phyloP scores from a whole-genome alignment of 2,329 filamentous ascomycete genomes.

The Bipolaris bicolor region DNA sequence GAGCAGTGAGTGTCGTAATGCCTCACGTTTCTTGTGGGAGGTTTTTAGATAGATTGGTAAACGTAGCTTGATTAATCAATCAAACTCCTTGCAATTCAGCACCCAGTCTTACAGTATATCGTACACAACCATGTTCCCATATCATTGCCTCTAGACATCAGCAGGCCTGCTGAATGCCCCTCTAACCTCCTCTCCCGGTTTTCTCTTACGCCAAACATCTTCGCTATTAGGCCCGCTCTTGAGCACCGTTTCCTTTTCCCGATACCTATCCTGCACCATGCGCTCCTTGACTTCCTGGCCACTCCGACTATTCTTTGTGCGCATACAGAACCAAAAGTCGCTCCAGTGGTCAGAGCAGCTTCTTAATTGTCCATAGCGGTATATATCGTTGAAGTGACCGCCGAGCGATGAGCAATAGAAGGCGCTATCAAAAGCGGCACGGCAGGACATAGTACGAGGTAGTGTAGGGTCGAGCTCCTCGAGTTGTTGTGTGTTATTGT shows the following conservation, averaged over 20 bases:
- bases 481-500: slow-evolving; percentile 7
- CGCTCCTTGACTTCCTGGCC: slow-evolving; percentile 63
- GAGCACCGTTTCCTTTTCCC: slow-evolving; percentile 70
- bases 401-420: slow-evolving; percentile 93
- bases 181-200: slow-evolving; percentile 45
- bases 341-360: slow-evolving; percentile 85
- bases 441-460: slow-evolving; percentile 85
- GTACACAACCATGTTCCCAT: background rate
- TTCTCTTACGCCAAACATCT: slow-evolving; percentile 84
- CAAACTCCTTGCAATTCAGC: no score
- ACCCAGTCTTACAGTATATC: background rate
- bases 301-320: slow-evolving; percentile 66
- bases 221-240: slow-evolving; percentile 77
- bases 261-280: slow-evolving; percentile 70
- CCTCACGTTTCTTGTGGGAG: no score
- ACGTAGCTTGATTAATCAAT: no score
- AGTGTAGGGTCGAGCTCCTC: slow-evolving; percentile 54
- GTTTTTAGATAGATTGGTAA: no score
- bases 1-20: no score
- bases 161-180: slow-evolving; percentile 32
- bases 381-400: slow-evolving; percentile 89
- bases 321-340: slow-evolving; percentile 99
- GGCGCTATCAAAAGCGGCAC: slow-evolving; percentile 86
- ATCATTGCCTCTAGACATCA: slow-evolving; percentile 4
- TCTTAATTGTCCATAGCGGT: slow-evolving; percentile 79